Base-by-base conservation (phyloP, 2,329 filamentous ascomycete genomes). In the Exophiala spinifera region DNA sequence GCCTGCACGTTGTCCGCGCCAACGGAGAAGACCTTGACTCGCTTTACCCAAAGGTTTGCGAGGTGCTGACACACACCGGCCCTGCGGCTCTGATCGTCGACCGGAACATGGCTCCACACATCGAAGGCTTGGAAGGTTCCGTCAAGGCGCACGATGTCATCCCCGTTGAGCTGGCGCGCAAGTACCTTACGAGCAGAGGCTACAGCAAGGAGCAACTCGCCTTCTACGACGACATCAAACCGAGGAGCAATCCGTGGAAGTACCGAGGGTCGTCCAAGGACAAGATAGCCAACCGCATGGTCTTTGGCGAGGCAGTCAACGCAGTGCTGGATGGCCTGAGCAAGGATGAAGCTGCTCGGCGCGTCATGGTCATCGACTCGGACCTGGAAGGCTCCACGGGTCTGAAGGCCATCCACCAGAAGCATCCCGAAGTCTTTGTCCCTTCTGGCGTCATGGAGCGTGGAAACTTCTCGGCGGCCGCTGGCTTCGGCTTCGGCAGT, bases 361-460 rank as follows among this genome's bases (percentile, higher is more conserved):
- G 67, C 2, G 70, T 73, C 25, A 67, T 71, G 62, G 70, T 72
- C 13, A 69, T 73, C 46, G 70, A 73, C 60, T 73, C 70, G 4
- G 70, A 73, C 53, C 66, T 73, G 23, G 70, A 69, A 17, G 70
- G 70, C 28, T 73, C 70, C 1, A 73, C 70, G 2, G 70, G 70
- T 14, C 59, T 73, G 21, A 72, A 70, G 51, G 68, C 64, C 10
- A 73, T 73, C 51, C 64, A 66, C 34, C 58, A 63, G 39, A 62
- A 65, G 43, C 70, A 71, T 51, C 70, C 70, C 7, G 70, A 73
- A 51, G 69, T 70, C 11, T 73, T 71, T 45, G 55, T 72, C 13
- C 56, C 69, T 7, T 72, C 69, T 0, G 70, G 70, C 31, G 70
- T 73, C 7, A 73, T 72, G 70, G 70, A 72, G 54, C 68, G 70